These are phyloP conservation scores for Diaporthe destruens DNA, from an alignment of 2,329 filamentous ascomycete species.

Conservation along the genomic window DNA sequence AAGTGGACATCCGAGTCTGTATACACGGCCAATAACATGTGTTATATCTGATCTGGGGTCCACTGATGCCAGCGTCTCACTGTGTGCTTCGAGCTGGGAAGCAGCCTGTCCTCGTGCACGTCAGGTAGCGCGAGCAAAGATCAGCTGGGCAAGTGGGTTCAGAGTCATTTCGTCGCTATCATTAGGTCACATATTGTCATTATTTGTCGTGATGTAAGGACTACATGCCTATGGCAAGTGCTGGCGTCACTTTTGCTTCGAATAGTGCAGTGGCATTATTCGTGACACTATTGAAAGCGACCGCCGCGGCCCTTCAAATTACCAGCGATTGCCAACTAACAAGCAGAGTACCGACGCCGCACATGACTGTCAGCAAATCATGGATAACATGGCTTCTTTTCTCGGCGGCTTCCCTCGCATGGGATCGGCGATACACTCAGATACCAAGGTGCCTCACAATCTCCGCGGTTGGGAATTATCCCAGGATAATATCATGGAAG, in stretches of 20 bases:
- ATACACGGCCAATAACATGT: not conserved
- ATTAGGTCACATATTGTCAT: too few species aligned
- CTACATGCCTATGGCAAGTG: too few species aligned
- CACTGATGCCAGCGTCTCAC: not conserved
- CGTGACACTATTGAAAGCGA: too few species aligned
- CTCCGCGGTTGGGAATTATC: constrained; percentile 66
- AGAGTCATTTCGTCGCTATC: too few species aligned
- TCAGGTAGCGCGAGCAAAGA: not conserved
- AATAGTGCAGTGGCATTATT: too few species aligned
- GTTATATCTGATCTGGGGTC: not conserved
- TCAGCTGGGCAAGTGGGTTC: not conserved
- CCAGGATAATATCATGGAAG: constrained; percentile 61
- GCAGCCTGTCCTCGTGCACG: too few species aligned
- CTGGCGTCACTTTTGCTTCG: too few species aligned
- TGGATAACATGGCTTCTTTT: constrained; percentile 66
- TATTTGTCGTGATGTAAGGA: too few species aligned
- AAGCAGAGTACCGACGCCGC: constrained; percentile 58
- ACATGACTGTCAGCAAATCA: constrained; percentile 59
- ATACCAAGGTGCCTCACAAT: constrained; percentile 63
- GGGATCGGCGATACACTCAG: constrained; percentile 59
- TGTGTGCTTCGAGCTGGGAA: not conserved
- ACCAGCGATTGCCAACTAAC: constrained; percentile 56
- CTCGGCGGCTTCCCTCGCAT: constrained; percentile 64
- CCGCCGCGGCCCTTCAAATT: too few species aligned
- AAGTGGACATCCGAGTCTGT: not conserved